phyloP scores from a whole-genome alignment of 129 eudicot genomes.

The Lactuca saligna region DNA sequence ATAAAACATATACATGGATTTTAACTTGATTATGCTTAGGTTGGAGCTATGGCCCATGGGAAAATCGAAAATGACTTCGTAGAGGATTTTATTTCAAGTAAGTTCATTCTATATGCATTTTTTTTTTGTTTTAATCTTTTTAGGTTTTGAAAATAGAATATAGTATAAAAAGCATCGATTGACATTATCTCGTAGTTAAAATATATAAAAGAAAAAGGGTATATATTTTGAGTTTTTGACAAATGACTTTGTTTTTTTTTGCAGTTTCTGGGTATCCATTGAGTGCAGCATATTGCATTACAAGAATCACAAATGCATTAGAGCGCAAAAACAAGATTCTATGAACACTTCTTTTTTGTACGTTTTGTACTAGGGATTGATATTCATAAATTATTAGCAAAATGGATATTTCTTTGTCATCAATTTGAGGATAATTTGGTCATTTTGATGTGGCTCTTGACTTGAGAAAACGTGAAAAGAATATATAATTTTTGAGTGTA shows the following conservation, averaged over 20 bases:
- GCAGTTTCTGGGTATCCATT: conserved; percentile 90
- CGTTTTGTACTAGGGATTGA: conserved; percentile 10
- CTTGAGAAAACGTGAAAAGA: background rate
- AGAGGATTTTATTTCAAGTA: conserved; percentile 88
- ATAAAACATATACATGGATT: too few relatives aligned
- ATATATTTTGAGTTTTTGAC: background rate
- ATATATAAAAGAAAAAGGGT: too few relatives aligned
- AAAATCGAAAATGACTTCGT: conserved; percentile 73
- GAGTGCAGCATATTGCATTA: conserved; percentile 89
- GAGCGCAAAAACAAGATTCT: conserved; percentile 71
- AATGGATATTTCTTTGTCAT: background rate
- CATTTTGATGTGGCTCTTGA: conserved; percentile 5
- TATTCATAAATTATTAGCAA: background rate
- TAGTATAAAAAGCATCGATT: too few relatives aligned
- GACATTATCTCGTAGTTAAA: too few relatives aligned
- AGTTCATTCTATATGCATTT: conserved; percentile 25
- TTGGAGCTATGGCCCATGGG: conserved; percentile 99
- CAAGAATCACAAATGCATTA: conserved; percentile 65
- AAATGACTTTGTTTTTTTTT: conserved; percentile 22
- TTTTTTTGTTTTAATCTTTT: too few relatives aligned
- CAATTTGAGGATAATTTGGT: background rate
- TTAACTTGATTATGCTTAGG: conserved; percentile 41
- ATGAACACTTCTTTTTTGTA: conserved; percentile 28
- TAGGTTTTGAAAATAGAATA: too few relatives aligned
- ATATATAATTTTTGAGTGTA: background rate